Conservation (phyloP, 2,329 filamentous ascomycete species). For the Stromatinia cepivora region DNA sequence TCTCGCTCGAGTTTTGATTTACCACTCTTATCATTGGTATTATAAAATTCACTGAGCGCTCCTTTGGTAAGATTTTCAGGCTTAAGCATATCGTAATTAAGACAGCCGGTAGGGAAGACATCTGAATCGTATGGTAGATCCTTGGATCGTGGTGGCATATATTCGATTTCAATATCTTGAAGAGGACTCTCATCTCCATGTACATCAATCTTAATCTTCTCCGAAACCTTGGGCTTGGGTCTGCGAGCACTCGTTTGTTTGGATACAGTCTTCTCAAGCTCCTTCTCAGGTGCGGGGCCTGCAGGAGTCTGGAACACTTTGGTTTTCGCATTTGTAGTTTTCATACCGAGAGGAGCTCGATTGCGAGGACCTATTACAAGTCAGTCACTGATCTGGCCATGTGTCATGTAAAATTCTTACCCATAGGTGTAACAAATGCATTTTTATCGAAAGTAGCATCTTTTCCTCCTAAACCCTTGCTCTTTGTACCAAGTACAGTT, state of each 20-base stretch:
- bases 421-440: slow-evolving; percentile 76
- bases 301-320: slow-evolving; percentile 65
- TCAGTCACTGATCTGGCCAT: not conserved
- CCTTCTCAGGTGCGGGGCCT: slow-evolving; percentile 58
- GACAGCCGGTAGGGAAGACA: slow-evolving; percentile 58
- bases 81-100: slow-evolving; percentile 60
- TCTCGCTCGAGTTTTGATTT: slow-evolving; percentile 62
- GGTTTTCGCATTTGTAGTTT: slow-evolving; percentile 93
- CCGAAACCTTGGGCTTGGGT: slow-evolving; percentile 54
- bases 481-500: slow-evolving; percentile 46
- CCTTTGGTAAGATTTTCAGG: slow-evolving; percentile 60
- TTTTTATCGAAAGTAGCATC: slow-evolving; percentile 52
- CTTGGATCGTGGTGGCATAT: slow-evolving; percentile 74
- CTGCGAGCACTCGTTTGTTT: slow-evolving; percentile 57
- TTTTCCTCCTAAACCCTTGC: slow-evolving; percentile 57
- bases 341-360: slow-evolving; percentile 84
- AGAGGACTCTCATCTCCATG: slow-evolving; percentile 53
- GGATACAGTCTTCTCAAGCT: slow-evolving; percentile 61
- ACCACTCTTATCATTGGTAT: slow-evolving; percentile 66
- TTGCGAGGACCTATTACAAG: slow-evolving; percentile 51
- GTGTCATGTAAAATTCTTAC: slow-evolving; percentile 52
- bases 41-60: slow-evolving; percentile 46
- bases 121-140: slow-evolving; percentile 70
- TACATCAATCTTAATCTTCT: slow-evolving; percentile 62
- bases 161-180: slow-evolving; percentile 74